A percentile compares a stretch with the other conserved stretches of the same genome.
phyloP scores from a whole-genome alignment of 2,329 filamentous ascomycete species.

The Talaromyces atroroseus region DNA sequence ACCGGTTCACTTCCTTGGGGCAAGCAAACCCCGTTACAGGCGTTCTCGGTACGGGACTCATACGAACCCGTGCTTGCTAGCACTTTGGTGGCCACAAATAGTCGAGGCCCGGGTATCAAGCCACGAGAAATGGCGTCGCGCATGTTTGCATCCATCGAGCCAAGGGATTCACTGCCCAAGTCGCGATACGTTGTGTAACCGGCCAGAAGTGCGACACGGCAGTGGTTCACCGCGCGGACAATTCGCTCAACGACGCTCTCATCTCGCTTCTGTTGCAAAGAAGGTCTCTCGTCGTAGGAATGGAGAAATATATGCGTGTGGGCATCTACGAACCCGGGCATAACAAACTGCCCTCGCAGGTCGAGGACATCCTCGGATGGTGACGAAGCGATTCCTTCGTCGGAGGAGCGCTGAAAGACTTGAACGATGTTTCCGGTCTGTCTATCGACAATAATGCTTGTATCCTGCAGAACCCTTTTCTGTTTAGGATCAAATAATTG shows the following conservation, averaged over 20 bases:
- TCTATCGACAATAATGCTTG: not conserved
- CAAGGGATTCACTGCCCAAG: conserved; percentile 50
- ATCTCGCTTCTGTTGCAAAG: conserved; percentile 51
- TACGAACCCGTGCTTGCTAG: conserved; percentile 2
- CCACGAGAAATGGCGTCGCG: conserved; percentile 52
- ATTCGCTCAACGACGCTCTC: conserved; percentile 54
- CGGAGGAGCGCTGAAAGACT: not conserved
- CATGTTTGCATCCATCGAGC: conserved; percentile 47
- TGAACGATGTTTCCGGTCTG: not conserved
- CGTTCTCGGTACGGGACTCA: not conserved
- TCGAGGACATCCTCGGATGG: conserved; percentile 43
- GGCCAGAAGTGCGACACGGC: conserved; percentile 48
- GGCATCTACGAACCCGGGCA: conserved; percentile 52
- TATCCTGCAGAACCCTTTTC: not conserved
- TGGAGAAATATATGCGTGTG: conserved; percentile 56
- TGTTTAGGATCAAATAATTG: not conserved
- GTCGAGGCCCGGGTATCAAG: conserved; percentile 49
- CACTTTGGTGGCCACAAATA: conserved; percentile 51
- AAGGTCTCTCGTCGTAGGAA: conserved; percentile 29
- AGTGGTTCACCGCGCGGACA: conserved; percentile 51
- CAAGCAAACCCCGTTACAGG: not conserved
- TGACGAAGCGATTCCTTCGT: conserved; percentile 11
- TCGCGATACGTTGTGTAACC: conserved; percentile 58
- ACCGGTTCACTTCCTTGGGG: not conserved
- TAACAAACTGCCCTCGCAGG: conserved; percentile 48